These are phyloP conservation scores for Pseudocercospora cruenta DNA, from an alignment of 2,329 filamentous ascomycete genomes.

Conservation along the genomic window DNA sequence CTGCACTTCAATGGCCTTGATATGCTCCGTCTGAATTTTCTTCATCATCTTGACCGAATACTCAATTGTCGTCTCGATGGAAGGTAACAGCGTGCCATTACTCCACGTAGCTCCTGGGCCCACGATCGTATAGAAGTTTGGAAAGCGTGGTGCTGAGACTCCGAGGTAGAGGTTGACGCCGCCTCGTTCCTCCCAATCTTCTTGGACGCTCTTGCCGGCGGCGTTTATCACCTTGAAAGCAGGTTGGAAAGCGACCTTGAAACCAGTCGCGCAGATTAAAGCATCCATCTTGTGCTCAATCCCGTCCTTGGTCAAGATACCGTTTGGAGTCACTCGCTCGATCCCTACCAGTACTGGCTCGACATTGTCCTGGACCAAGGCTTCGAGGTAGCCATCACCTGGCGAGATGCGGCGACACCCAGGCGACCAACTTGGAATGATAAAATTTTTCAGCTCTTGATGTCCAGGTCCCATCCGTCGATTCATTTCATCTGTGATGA, in stretches of 20 bases:
- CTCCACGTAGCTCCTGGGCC: constrained; percentile 26
- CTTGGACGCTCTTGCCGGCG: not conserved
- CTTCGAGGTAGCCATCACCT: constrained; percentile 21
- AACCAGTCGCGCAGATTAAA: constrained; percentile 52
- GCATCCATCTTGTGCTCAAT: constrained; percentile 42
- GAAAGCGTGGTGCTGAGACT: constrained; percentile 30
- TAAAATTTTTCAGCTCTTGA: constrained; percentile 44
- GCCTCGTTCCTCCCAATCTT: not conserved
- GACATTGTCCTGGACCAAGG: constrained; percentile 20
- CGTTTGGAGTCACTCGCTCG: constrained; percentile 13
- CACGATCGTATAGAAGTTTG: constrained; percentile 33
- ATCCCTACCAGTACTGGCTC: constrained; percentile 16
- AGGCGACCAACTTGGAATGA: constrained; percentile 47
- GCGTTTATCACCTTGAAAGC: constrained; percentile 9
- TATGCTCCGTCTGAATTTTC: constrained; percentile 54
- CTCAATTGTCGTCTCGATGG: constrained; percentile 47
- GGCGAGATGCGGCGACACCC: constrained; percentile 23
- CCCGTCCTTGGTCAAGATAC: constrained; percentile 13
- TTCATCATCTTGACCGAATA: constrained; percentile 57
- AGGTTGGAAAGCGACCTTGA: constrained; percentile 43
- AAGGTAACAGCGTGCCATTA: constrained; percentile 3
- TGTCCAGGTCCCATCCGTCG: constrained; percentile 44
- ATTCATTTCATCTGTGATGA: constrained; percentile 45
- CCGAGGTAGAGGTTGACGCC: constrained; percentile 31
- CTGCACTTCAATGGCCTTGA: constrained; percentile 50